A percentile compares a stretch with the other conserved stretches of the same genome.
These are phyloP conservation scores for Huntiella moniliformis DNA, from an alignment of 2,329 filamentous ascomycete genomes.

Conservation along the genomic window DNA sequence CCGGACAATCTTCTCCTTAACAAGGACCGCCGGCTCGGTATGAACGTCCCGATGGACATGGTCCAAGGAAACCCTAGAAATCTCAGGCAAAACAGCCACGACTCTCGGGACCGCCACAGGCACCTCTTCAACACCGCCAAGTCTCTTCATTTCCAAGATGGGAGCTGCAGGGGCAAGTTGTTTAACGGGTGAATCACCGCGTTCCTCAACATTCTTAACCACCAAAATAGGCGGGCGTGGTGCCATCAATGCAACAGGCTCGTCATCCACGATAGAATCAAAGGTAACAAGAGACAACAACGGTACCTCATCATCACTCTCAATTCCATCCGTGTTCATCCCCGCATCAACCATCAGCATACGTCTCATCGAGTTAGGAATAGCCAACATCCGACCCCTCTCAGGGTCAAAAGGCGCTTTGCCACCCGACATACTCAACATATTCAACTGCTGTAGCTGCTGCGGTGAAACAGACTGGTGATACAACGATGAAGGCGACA, in stretches of 20 bases:
- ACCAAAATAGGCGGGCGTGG: constrained; percentile 1
- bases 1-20: too few relatives aligned
- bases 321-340: constrained; percentile 38
- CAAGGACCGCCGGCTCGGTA: too few relatives aligned
- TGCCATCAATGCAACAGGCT: constrained; percentile 3
- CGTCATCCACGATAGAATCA: constrained; percentile 5
- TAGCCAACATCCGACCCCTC: background rate
- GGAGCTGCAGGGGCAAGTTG: constrained; percentile 3
- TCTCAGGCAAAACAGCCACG: background rate
- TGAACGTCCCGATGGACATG: background rate
- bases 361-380: constrained; percentile 9
- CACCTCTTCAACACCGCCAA: background rate
- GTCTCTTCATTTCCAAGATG: constrained; percentile 1
- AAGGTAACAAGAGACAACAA: constrained; percentile 5
- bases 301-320: constrained; percentile 19
- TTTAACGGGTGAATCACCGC: constrained; percentile 1
- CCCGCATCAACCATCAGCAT: constrained; percentile 38
- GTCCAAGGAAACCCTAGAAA: background rate
- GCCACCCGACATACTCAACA: background rate
- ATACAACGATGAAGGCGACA: constrained; percentile 29
- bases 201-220: constrained; percentile 2
- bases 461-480: constrained; percentile 27
- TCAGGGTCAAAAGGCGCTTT: constrained; percentile 20
- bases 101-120: background rate
- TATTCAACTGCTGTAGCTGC: constrained; percentile 27